Evolutionary conservation across 345 rosid species (phyloP).

Genomic region (Aethionema arabicum): DNA sequence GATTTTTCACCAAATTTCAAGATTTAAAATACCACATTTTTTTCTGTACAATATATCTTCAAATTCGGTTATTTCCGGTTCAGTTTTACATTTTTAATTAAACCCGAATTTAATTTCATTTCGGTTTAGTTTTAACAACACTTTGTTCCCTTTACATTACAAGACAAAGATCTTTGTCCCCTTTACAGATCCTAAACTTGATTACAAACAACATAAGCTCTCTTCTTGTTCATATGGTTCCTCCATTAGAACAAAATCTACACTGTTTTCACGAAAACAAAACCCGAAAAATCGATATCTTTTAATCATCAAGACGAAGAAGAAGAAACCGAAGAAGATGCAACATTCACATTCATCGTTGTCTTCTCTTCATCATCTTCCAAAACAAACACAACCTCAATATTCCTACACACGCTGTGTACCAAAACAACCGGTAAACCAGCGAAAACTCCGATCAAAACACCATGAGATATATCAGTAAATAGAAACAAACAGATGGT

Average conservation of each 20-base stretch:
- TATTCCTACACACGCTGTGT: conserved; percentile 49
- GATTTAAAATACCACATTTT: too few species aligned
- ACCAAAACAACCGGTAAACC: conserved; percentile 43
- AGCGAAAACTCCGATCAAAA: conserved; percentile 42
- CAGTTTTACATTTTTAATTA: too few species aligned
- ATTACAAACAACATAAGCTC: neutral
- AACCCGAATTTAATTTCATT: too few species aligned
- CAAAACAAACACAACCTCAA: conserved; percentile 37
- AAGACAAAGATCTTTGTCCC: neutral
- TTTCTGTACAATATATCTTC: too few species aligned
- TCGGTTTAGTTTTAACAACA: too few species aligned
- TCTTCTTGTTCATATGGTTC: neutral
- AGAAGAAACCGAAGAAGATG: conserved; percentile 20
- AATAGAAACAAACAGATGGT: conserved; percentile 44
- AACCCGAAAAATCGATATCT: neutral
- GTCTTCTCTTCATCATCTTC: conserved; percentile 45
- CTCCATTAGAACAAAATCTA: neutral
- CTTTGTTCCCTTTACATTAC: neutral
- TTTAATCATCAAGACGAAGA: conserved; percentile 25
- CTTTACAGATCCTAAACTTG: neutral
- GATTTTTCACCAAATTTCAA: too few species aligned
- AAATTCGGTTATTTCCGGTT: too few species aligned
- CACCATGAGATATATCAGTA: conserved; percentile 41
- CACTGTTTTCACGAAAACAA: conserved; percentile 2
- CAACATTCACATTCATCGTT: neutral